These are phyloP conservation scores for Vitis vinifera DNA, from an alignment of 164 flowering plant genomes.

Conservation along the genomic window ASM3070453v1 NC_081815.1:4030001-4030500, in stretches of 20 bases:
- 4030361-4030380: constrained; percentile 98
- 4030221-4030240: constrained; percentile 66
- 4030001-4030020: constrained; percentile 81
- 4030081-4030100: constrained; percentile 82
- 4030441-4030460: constrained; percentile 75
- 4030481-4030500: constrained; percentile 95
- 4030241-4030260: not conserved
- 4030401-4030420: constrained; percentile 93
- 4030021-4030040: constrained; percentile 70
- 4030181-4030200: constrained; percentile 77
- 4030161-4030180: constrained; percentile 81
- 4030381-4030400: constrained; percentile 92
- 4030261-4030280: not conserved
- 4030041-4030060: constrained; percentile 79
- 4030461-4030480: constrained; percentile 97
- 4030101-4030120: constrained; percentile 94
- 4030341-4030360: constrained; percentile 88
- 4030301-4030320: not conserved
- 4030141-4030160: constrained; percentile 91
- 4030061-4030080: constrained; percentile 92
- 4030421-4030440: constrained; percentile 86
- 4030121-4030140: constrained; percentile 89
- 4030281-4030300: not conserved
- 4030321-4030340: constrained; percentile 84
- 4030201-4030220: constrained; percentile 90